Conservation (phyloP, 768 basidiomycete species). For the Leccinum subtestaceum region DNA sequence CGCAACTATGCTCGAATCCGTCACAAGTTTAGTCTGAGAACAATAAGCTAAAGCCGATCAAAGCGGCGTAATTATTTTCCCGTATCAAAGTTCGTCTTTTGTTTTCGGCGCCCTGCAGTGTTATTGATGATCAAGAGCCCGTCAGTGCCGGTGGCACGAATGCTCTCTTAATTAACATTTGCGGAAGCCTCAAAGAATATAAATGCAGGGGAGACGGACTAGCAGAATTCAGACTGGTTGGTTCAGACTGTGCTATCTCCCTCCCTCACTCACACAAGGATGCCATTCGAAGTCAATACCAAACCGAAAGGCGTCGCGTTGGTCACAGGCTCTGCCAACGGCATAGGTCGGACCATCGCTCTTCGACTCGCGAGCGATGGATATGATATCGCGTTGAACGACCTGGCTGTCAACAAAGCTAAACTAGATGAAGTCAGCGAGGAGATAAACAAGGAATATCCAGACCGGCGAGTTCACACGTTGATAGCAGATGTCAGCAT, state of each 20-base stretch:
- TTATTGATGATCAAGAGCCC: neutral
- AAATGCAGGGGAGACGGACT: neutral
- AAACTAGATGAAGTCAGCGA: conserved; percentile 14
- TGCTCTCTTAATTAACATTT: neutral
- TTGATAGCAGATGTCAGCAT: conserved; percentile 26
- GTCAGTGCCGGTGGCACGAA: neutral
- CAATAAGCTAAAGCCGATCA: neutral
- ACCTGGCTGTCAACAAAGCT: conserved; percentile 24
- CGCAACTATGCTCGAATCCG: neutral
- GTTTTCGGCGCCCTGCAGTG: neutral
- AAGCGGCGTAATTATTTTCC: neutral
- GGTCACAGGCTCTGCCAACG: conserved; percentile 32
- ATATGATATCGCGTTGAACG: conserved; percentile 35
- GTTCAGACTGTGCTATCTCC: neutral
- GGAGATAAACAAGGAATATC: conserved; percentile 13
- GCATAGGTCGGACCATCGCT: conserved; percentile 36
- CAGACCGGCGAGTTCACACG: conserved; percentile 8
- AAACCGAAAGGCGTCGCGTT: conserved; percentile 29
- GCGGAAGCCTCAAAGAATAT: neutral
- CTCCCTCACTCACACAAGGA: neutral
- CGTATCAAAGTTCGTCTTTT: neutral
- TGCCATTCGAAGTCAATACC: conserved; percentile 6
- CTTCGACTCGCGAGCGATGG: conserved; percentile 37
- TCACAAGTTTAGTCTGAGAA: neutral
- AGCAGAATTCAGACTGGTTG: neutral